These are phyloP conservation scores for Eimeria maxima DNA, from an alignment of 169 alveolate genomes.

Conservation along the genomic window DNA sequence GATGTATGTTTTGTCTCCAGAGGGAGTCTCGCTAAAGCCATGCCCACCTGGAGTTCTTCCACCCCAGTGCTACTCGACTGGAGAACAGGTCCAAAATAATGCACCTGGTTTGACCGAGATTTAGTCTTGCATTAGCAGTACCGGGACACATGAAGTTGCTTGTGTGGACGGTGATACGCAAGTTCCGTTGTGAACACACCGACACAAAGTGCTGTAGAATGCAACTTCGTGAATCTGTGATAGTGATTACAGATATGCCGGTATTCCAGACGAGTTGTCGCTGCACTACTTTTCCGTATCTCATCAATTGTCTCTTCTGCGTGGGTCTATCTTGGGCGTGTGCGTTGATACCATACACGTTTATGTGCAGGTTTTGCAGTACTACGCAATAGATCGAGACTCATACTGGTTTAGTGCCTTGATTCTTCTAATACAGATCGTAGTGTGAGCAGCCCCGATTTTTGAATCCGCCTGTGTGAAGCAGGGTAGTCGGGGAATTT, in stretches of 20 bases:
- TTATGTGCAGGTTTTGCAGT: slow-evolving; percentile 35
- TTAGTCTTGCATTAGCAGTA: background rate
- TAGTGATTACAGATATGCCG: background rate
- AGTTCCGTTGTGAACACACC: background rate
- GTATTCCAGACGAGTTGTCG: background rate
- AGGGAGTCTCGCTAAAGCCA: slow-evolving; percentile 74
- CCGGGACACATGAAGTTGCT: background rate
- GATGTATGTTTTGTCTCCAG: background rate
- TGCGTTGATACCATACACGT: background rate
- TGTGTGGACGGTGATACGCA: background rate
- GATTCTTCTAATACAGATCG: slow-evolving; percentile 42
- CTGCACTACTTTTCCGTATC: background rate
- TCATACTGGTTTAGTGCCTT: slow-evolving; percentile 63
- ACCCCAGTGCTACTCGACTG: slow-evolving; percentile 77
- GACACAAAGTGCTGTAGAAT: background rate
- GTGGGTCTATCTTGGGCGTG: background rate
- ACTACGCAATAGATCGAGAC: slow-evolving; percentile 62
- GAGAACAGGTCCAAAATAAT: slow-evolving; percentile 37
- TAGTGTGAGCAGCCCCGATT: slow-evolving; percentile 17
- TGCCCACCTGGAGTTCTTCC: slow-evolving; percentile 75
- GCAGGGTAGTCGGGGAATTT: too few relatives aligned
- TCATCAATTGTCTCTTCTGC: background rate
- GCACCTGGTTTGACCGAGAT: background rate
- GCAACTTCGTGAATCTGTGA: background rate
- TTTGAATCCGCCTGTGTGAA: too few relatives aligned